Conservation (phyloP, 192 early-diverging fungal genomes). For the Coemansia javaensis region DNA sequence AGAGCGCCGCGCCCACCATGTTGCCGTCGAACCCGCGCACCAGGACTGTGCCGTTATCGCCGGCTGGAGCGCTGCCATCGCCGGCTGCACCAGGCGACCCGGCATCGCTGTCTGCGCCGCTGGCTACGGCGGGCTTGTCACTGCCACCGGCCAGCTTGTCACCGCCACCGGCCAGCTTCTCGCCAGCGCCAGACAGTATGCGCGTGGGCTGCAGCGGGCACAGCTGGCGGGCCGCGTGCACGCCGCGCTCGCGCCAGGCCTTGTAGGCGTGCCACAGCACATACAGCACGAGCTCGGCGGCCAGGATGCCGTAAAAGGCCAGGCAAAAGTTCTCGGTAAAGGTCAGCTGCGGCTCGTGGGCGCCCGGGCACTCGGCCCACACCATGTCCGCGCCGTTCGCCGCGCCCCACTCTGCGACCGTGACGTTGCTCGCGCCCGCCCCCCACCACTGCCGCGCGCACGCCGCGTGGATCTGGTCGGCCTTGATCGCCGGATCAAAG, state of each 20-base stretch:
- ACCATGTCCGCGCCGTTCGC: conserved; percentile 5
- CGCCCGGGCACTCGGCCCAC: conserved; percentile 53
- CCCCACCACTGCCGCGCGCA: conserved; percentile 32
- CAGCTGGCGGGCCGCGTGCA: conserved; percentile 12
- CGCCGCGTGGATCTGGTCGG: conserved; percentile 24
- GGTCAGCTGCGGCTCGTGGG: conserved; percentile 43
- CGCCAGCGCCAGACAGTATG: not conserved
- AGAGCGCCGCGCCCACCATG: conserved; percentile 52
- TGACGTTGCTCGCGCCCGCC: conserved; percentile 15
- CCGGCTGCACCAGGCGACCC: too few relatives aligned
- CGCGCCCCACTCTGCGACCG: not conserved
- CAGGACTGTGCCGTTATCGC: conserved; percentile 36
- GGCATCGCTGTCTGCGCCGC: not conserved
- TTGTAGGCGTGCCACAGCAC: conserved; percentile 56
- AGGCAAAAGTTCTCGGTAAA: conserved; percentile 56
- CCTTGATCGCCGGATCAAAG: conserved; percentile 51
- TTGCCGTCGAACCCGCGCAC: conserved; percentile 64
- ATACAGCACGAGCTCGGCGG: conserved; percentile 44
- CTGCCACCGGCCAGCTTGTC: conserved; percentile 8
- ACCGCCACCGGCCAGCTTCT: not conserved
- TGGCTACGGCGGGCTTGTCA: not conserved
- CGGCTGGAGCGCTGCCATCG: conserved; percentile 3
- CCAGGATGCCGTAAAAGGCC: conserved; percentile 51
- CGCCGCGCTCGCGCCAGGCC: conserved; percentile 14
- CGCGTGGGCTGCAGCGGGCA: conserved; percentile 14